A percentile compares a stretch with the other conserved stretches of the same genome.
Evolutionary conservation across 768 basidiomycete genomes (phyloP).

Genomic region (Boletus edulis): DNA sequence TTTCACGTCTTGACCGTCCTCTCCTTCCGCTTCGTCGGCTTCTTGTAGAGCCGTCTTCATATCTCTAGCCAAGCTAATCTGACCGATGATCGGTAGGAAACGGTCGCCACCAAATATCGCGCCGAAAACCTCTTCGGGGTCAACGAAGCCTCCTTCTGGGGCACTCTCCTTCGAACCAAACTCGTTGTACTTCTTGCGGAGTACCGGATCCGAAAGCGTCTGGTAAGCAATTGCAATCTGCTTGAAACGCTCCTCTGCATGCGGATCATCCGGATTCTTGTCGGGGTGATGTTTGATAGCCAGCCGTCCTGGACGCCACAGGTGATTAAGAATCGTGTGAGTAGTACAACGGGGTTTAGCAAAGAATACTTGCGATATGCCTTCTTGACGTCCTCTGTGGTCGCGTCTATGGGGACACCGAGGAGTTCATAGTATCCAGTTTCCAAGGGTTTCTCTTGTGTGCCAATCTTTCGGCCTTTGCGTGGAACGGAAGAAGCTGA

Average conservation of each 20-base stretch:
- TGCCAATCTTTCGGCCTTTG: constrained; percentile 79
- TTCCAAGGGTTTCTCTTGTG: constrained; percentile 84
- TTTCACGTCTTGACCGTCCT: constrained; percentile 37
- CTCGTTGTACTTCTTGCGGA: constrained; percentile 87
- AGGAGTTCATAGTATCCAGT: constrained; percentile 90
- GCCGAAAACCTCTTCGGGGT: constrained; percentile 79
- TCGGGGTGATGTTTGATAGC: constrained; percentile 93
- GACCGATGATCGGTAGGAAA: constrained; percentile 84
- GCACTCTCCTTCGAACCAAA: constrained; percentile 84
- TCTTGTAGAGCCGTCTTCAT: constrained; percentile 94
- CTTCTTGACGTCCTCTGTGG: constrained; percentile 85
- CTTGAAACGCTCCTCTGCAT: constrained; percentile 86
- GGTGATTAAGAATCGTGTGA: not conserved
- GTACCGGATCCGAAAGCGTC: constrained; percentile 71
- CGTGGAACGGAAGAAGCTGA: constrained; percentile 22
- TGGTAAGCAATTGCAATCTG: constrained; percentile 89
- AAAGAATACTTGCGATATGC: constrained; percentile 62
- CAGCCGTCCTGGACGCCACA: constrained; percentile 52
- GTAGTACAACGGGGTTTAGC: not conserved
- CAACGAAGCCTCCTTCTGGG: constrained; percentile 82
- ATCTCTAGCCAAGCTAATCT: constrained; percentile 83
- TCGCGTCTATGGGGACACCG: constrained; percentile 71
- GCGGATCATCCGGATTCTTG: constrained; percentile 86
- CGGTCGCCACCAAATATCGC: constrained; percentile 88
- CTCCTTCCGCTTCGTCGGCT: constrained; percentile 65